Base-by-base conservation (phyloP, 305 asterid genomes). In the Striga hermonthica region DNA sequence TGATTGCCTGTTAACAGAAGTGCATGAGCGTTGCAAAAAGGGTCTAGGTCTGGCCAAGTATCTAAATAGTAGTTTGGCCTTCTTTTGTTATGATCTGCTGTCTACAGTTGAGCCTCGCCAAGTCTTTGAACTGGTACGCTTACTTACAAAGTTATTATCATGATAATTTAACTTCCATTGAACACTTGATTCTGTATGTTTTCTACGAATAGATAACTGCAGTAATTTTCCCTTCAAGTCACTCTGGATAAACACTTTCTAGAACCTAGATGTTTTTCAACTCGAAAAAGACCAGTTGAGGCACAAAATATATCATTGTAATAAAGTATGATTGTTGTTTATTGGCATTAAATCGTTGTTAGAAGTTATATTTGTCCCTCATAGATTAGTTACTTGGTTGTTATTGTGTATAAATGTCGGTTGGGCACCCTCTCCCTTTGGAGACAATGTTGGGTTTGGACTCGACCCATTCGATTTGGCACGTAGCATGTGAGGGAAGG, bases 61-160 rank as follows among this genome's bases (percentile, higher is more conserved):
- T 79, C 81, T 93, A 64, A 93, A 93, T 82, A 90, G 97, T 81
- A 87, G 95, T 72, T 84, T 93, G 90, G 97, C 95, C 74, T 93
- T 93, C 88, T 93, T 93, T 83, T 93, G 99, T 76, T 90, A 90
- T 71, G 99, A 93, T 79, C 97, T 93, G 66, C 79, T 93, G 72
- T 90, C 97, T 56, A 84, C 86, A 71, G 73, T 90, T 60, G 99
- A 93, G 86, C 99, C 97, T 71, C 99, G 96, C 7, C 99, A 93
- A 80, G 99, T 88, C 72, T 93, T 93, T 85, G 99, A 93, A 79
- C 83, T 93, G 99, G 99, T 90, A 81, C 67, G 82, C 61, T 68
- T 79, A 45, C 82, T 65, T 52, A 48, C 40, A 22, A 14, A 57
- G 41, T 49, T 70, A 61, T n/a, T 62, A 53, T 55, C 36, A 58